Base-by-base conservation (phyloP, 2,329 filamentous ascomycete species). In the Trichoderma sp. region DNA sequence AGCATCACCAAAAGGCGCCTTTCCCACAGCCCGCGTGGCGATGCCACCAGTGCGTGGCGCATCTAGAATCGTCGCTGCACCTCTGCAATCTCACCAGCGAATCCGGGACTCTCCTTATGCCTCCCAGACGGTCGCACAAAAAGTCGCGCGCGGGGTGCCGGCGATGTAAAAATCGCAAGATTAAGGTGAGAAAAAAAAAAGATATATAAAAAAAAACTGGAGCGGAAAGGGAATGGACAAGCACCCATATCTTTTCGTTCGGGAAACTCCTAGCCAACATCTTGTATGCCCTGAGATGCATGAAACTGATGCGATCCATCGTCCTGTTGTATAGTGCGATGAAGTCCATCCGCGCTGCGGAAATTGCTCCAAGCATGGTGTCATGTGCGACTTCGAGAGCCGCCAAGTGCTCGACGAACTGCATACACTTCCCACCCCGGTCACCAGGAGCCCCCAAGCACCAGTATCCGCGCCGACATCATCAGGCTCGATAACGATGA, bases 81-180 rank as follows among this genome's bases (percentile, higher is more conserved):
- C 58, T 55, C 69, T 63, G 64, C 72, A 70, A 72, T 58, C 71
- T 55, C 63, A 30, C 71, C 73, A 73, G 73, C 71, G 70, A 72
- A 70, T 68, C 71, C 74, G 69, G 72, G 68, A 61, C 39, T 52
- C 59, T 69, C 61, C 77, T 71, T 58, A 90, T 90, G 88, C 87
- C 89, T 70, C 88, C 89, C 34, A 82, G 89, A 75, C 83, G 88
- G 76, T 89, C 89, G 52, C 89, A 91, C 78, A 91, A 90, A 76
- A 91, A 91, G 81, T 90, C 88, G 68, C 85, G 89, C 72, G 85
- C 88, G 63, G 89, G 89, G 56, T 91, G 89, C 74, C 83, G 85
- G 71, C 82, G 87, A 69, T 91, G 89, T 79, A 91, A 91, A 79
- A 82, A 83, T 67, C 83, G 89, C 70, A 91, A 91, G 78, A 90